Evolutionary conservation across 73 alveolate genomes (phyloP), one percentile per base, ranked within the genome.

Genomic region (Symbiodinium natans): DNA sequence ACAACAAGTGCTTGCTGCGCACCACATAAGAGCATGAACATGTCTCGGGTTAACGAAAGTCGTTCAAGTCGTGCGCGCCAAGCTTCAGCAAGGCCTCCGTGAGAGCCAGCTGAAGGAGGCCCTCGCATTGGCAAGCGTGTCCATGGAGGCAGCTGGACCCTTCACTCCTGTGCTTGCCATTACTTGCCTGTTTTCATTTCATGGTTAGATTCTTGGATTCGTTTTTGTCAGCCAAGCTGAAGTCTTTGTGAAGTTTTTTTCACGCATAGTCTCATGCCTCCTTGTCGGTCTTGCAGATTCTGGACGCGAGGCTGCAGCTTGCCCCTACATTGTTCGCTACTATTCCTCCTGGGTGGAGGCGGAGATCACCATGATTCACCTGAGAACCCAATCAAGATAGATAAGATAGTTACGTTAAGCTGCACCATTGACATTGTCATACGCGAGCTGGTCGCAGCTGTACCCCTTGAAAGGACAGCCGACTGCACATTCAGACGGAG

Each of bases 301-400:
- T 23, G 71, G 6, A 29, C 23, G 71, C 71, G 23, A 52, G 71
- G 71, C 71, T 23, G 93, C 93, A 21, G 93, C 83, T 15, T 86
- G 93, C n/a, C 93, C 93, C 59, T 86, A 86, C 83, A 86, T 86
- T 56, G 93, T 86, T 43, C 93, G 93, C 93, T 86, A 86, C 83
- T 86, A 54, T 31, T 86, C 93, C 83, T 86, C 93, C 3, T 86
- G 93, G 93, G 33, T 86, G 93, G 93, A 86, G 93, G 93, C 13
- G 38, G 71, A 29, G 71, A 21, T n/a, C n/a, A n/a, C n/a, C n/a
- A n/a, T n/a, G n/a, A n/a, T n/a, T n/a, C n/a, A n/a, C n/a, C 71
- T 7, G 15, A 29, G 71, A 52, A 29, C 71, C 71, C 17, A 52
- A 0, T 1, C 10, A 52, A 52, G 71, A 52, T 23, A 29, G 15